These are phyloP conservation scores for Durusdinium trenchii DNA, from an alignment of 73 alveolate genomes.

Conservation along the genomic window DNA sequence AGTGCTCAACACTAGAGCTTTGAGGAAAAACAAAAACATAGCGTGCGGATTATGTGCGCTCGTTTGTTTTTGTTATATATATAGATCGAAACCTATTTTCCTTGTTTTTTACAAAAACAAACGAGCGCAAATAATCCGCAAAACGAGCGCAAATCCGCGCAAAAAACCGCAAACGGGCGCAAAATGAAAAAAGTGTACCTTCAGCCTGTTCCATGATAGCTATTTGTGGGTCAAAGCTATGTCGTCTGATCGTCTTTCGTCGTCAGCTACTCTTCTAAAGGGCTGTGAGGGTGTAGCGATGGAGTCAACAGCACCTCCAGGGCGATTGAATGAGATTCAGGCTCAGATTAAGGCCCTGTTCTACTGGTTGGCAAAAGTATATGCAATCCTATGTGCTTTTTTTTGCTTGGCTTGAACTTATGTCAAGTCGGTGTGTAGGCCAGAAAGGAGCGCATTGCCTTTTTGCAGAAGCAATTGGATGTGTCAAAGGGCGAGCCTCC, in stretches of 20 bases:
- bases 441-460: not conserved
- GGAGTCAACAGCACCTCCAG: not conserved
- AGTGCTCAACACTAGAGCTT: too few relatives aligned
- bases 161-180: conserved; percentile 6
- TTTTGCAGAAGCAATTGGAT: not conserved
- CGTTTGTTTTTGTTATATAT: not conserved
- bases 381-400: not conserved
- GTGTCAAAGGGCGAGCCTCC: too few relatives aligned
- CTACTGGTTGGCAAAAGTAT: not conserved
- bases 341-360: not conserved
- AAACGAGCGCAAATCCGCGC: conserved; percentile 31
- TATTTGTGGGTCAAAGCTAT: not conserved
- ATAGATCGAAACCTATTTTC: not conserved
- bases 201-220: not conserved
- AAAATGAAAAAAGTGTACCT: not conserved
- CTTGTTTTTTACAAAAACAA: not conserved
- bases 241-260: not conserved
- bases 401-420: not conserved
- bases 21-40: too few relatives aligned
- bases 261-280: not conserved
- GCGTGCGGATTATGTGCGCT: not conserved
- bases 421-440: not conserved
- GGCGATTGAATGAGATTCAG: not conserved
- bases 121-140: not conserved
- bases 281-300: not conserved